Base-by-base conservation (phyloP, 2,329 filamentous ascomycete genomes). In the Aureobasidium sp. region DNA sequence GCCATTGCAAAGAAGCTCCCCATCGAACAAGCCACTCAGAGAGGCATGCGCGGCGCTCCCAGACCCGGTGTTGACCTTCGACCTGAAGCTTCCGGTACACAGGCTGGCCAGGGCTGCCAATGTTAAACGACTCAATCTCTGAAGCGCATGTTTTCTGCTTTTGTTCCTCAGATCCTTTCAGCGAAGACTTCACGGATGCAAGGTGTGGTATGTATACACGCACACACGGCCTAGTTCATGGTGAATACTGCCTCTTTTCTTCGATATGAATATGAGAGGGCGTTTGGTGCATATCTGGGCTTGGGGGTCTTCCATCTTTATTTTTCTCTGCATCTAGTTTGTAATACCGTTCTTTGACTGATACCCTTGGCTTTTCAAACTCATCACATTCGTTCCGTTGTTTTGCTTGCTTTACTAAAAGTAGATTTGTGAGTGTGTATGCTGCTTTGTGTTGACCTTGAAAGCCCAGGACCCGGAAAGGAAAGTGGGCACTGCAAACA, bases 1-100 rank as follows among this genome's bases (percentile, higher is more conserved):
- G 92, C 92, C 63, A 97, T 99, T 73, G 94, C 94, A 65, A 96
- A 93, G 87, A 97, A 96, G 79, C 82, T 99, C 67, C 94, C 94
- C 36, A 87, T 97, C 69, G 94, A 99, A 73, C 94, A 97, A 77
- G 92, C 87, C 56, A 93, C 92, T n/a, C 91, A 93, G 66, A 86
- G 93, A 74, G 92, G 92, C 75, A 82, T 92, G 72, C 83, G 92
- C 69, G 69, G 71, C 63, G 83, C 82, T 66, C 81, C 83, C 67
- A 79, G 84, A 67, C 79, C 82, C 63, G 87, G 87, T 59, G 87
- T 90, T 41, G 86, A 89, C 73, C 77, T 90, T 66, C 82, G 87
- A 71, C 78, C 84, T 61, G 80, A 84, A 67, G 79, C 78, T 62
- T 85, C 85, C 62, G 82, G 86, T 72, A 79, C 79, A 60, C 81